Evolutionary conservation across 768 basidiomycete genomes (phyloP), one percentile per base, ranked within the genome.

Genomic region (Mycena belliarum): DNA sequence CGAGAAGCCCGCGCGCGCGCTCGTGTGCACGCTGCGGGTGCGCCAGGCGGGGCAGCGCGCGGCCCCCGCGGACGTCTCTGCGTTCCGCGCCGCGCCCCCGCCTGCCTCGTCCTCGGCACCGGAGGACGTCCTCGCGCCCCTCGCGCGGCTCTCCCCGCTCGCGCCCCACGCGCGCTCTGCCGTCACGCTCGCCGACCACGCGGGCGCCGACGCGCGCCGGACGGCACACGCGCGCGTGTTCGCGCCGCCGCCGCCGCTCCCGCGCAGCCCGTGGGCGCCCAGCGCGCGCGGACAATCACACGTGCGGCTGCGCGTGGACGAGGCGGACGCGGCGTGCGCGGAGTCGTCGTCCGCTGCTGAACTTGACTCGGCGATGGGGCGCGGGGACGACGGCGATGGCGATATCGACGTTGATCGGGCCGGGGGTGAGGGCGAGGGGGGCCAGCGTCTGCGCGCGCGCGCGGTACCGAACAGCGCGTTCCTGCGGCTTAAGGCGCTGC

Each of bases 391-490:
- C n/a, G n/a, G n/a, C n/a, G n/a, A n/a, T n/a, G n/a, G n/a, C n/a
- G n/a, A n/a, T n/a, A n/a, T n/a, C n/a, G n/a, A n/a, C n/a, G n/a
- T n/a, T n/a, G n/a, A n/a, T n/a, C n/a, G n/a, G n/a, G 29, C 29
- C 29, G 29, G 29, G 7, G 29, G 7, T 12, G 29, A 32, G 33
- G 12, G 14, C 33, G 26, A 48, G 11, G 9, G 11, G 5, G 24
- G 44, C 20, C 18, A 40, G 23, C 15, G 23, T 28, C 44, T 60
- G 20, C 62, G 62, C 32, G 55, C 50, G 46, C 62, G 62, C 29
- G 55, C 62, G 21, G 62, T 63, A 41, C 58, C 62, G 44, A 63
- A 63, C n/a, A 57, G 58, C 51, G 55, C 62, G 50, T 63, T 63
- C 12, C 15, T 63, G 51, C 10, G 62, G n/a, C 33, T 63, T 2